Evolutionary conservation across 2,329 filamentous ascomycete genomes (phyloP), one percentile per base, ranked within the genome.

Genomic region (Nigrospora sphaerica): DNA sequence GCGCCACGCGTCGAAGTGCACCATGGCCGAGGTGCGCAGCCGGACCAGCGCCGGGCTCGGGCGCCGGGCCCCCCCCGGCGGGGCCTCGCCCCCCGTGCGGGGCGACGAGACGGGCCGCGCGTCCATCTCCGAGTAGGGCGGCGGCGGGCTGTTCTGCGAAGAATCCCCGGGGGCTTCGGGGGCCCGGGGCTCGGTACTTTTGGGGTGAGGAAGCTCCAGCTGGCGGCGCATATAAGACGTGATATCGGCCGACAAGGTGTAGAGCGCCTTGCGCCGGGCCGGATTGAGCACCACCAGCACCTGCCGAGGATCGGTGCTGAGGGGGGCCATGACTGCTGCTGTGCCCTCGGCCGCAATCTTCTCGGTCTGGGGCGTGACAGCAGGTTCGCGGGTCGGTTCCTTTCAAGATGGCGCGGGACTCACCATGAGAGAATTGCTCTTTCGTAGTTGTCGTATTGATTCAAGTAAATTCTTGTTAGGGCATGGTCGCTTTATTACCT

Each of bases 1-100:
- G 48, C 82, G 74, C 91, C 90, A 95, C n/a, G 81, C 77, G 51
- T 89, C 81, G 57, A 91, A 88, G 57, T 87, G 79, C 38, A 74
- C 69, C 12, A 93, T 63, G 1, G 86, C 80, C 6, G 79, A 78
- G 23, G 58, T 62, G 18, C 74, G 67, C 13, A 78, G 54, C 23
- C 54, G 57, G 34, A 62, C 36, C 10, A 70, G 58, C n/a, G 61
- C 61, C 17, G 60, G 57, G 39, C 54, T 58, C 17, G 61, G 54
- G 18, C 52, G 53, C 2, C 47, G 46, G 31, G 45, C 33, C 19
- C 36, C 42, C 39, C 19, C 47, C 41, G 46, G 45, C 19, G 44
- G 45, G 50, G 49, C 33, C 38, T 6, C 19, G 17, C 45, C 42
- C 19, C 47, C 47, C 28, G 46, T 49, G 42, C 44, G 54, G 32